Conservation (phyloP, 495 filamentous ascomycete species). For the Penicillium soppii region DNA sequence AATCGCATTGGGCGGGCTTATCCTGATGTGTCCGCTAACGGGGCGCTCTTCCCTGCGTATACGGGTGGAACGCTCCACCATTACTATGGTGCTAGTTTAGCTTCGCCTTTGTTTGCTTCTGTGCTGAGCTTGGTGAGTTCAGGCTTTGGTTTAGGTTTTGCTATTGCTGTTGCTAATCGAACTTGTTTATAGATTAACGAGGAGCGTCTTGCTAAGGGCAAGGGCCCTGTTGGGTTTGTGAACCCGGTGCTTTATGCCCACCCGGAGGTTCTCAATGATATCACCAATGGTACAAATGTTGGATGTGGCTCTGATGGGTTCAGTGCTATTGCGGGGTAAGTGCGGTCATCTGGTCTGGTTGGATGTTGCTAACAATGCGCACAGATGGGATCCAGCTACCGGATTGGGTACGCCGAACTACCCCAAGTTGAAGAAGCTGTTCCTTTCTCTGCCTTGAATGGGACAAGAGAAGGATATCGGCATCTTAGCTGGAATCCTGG, state of each 20-base stretch:
- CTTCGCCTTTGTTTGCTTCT: conserved; percentile 55
- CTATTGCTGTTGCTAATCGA: background rate
- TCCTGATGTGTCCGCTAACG: conserved; percentile 64
- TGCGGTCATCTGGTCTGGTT: background rate
- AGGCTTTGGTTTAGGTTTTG: background rate
- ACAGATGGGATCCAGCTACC: conserved; percentile 53
- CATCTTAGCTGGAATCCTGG: no score
- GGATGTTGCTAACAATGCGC: background rate
- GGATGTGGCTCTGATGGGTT: conserved; percentile 54
- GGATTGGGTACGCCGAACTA: conserved; percentile 56
- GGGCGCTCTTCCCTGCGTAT: conserved; percentile 52
- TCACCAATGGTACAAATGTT: conserved; percentile 44
- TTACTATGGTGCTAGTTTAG: conserved; percentile 54
- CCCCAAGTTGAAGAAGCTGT: conserved; percentile 44
- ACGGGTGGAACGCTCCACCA: conserved; percentile 35
- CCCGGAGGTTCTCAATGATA: conserved; percentile 48
- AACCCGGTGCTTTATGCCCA: conserved; percentile 52
- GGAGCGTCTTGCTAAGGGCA: conserved; percentile 44
- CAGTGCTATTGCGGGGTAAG: conserved; percentile 41
- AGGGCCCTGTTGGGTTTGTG: conserved; percentile 50
- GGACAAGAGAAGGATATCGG: no score
- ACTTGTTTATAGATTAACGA: conserved; percentile 39
- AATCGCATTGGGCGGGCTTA: conserved; percentile 60
- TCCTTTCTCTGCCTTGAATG: conserved; percentile 30
- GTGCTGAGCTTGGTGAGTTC: conserved; percentile 44